phyloP scores from a whole-genome alignment of 129 eudicot species.

The Centaurea solstitialis region DNA sequence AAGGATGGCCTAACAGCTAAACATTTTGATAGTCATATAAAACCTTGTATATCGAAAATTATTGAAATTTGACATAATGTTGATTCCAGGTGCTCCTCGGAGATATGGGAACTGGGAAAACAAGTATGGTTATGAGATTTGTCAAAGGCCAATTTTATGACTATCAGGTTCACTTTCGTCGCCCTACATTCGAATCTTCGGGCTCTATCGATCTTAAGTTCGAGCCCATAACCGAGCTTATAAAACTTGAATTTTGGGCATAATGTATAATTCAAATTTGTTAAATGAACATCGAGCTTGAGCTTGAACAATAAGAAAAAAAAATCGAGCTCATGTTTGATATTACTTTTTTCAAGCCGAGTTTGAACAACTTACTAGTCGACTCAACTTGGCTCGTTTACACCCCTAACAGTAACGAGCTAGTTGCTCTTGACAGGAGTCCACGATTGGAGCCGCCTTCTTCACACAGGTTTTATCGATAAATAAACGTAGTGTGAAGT shows the following conservation, averaged over 20 bases:
- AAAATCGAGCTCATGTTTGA: not conserved
- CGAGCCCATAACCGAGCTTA: not conserved
- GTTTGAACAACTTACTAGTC: not conserved
- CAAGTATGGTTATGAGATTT: constrained; percentile 55
- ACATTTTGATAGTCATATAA: not conserved
- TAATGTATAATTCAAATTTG: not conserved
- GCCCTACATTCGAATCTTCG: not conserved
- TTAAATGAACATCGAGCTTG: not conserved
- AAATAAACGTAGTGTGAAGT: constrained; percentile 38
- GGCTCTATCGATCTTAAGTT: not conserved
- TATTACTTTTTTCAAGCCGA: not conserved
- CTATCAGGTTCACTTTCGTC: constrained; percentile 40
- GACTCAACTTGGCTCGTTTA: not conserved
- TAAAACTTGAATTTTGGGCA: not conserved
- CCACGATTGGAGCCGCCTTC: constrained; percentile 70
- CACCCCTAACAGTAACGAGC: not conserved
- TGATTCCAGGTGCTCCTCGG: constrained; percentile 53
- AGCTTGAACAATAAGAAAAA: not conserved
- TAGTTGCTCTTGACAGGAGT: constrained; percentile 37
- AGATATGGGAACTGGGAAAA: constrained; percentile 68
- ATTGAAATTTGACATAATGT: not conserved
- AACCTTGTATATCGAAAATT: not conserved
- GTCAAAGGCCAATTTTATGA: constrained; percentile 63
- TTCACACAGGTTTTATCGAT: constrained; percentile 53
- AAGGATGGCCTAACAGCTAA: too few species aligned